phyloP scores from a whole-genome alignment of 1,284 basidiomycete species.

The Ustilago shanxiensis region DNA sequence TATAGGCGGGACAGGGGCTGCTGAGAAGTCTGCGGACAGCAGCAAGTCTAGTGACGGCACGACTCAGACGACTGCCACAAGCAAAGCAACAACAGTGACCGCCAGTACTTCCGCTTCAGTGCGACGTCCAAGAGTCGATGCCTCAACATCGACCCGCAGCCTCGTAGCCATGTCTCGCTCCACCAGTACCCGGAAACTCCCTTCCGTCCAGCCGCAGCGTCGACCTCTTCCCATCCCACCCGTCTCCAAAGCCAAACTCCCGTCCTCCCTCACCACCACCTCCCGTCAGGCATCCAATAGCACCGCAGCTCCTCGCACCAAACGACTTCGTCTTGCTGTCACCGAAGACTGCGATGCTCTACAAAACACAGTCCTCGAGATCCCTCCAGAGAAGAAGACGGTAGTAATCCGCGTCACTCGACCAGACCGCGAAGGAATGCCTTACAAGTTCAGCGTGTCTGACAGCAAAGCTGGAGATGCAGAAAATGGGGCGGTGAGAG shows the following conservation, averaged over 20 bases:
- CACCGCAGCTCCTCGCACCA: constrained; percentile 21
- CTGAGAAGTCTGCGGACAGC: constrained; percentile 3
- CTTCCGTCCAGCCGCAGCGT: constrained; percentile 18
- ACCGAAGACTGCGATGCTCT: constrained; percentile 35
- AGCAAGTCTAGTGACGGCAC: constrained; percentile 6
- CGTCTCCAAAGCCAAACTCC: constrained; percentile 23
- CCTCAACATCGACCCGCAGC: constrained; percentile 40
- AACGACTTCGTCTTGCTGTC: constrained; percentile 40
- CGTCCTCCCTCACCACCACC: constrained; percentile 3
- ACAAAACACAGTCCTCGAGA: constrained; percentile 41
- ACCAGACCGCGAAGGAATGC: constrained; percentile 40
- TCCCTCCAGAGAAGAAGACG: constrained; percentile 38
- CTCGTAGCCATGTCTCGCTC: constrained; percentile 33
- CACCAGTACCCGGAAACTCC: constrained; percentile 23
- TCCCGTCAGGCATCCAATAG: constrained; percentile 20
- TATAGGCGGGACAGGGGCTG: constrained; percentile 15
- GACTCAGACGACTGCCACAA: neutral
- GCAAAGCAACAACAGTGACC: constrained; percentile 8
- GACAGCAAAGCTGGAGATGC: neutral
- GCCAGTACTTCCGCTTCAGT: constrained; percentile 15
- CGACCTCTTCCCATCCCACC: constrained; percentile 31
- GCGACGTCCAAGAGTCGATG: constrained; percentile 25
- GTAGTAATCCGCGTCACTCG: constrained; percentile 39
- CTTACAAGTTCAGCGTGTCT: constrained; percentile 39
- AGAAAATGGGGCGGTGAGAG: constrained; percentile 9